Evolutionary conservation across 768 basidiomycete genomes (phyloP).

Genomic region (button mushroom (Agaricus bisporus)): DNA sequence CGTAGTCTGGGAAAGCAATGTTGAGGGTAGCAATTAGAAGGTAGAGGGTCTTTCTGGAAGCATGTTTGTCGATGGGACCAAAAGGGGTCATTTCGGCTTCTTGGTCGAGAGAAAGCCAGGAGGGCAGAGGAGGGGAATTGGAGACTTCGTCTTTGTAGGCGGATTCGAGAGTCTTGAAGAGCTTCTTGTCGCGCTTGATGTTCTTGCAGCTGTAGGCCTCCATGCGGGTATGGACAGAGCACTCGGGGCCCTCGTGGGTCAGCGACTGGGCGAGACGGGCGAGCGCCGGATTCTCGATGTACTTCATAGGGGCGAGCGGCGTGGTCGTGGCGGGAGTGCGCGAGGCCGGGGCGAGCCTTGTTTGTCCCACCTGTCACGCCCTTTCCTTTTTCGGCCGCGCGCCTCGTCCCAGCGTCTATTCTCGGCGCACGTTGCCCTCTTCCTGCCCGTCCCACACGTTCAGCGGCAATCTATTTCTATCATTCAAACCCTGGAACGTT

Average conservation of each 20-base stretch:
- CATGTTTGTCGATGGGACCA: conserved; percentile 81
- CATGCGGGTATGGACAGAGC: conserved; percentile 84
- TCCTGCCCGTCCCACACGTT: conserved; percentile 9
- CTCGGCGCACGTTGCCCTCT: conserved; percentile 2
- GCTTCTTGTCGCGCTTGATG: conserved; percentile 93
- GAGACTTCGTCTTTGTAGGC: conserved; percentile 79
- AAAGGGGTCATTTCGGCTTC: conserved; percentile 83
- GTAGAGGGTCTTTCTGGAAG: conserved; percentile 88
- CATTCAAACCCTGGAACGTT: neutral
- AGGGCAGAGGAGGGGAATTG: conserved; percentile 79
- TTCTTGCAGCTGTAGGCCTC: conserved; percentile 99
- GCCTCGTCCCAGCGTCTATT: neutral
- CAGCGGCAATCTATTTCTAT: conserved; percentile 6
- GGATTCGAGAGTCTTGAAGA: conserved; percentile 88
- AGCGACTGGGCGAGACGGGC: conserved; percentile 73
- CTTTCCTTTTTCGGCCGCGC: neutral
- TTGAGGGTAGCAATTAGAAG: conserved; percentile 96
- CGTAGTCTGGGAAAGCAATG: conserved; percentile 95
- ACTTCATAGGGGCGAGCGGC: conserved; percentile 58
- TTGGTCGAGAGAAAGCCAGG: conserved; percentile 64
- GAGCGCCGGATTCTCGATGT: conserved; percentile 78
- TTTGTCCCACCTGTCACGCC: conserved; percentile 5
- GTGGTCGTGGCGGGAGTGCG: neutral
- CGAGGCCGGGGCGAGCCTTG: neutral
- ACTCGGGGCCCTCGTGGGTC: conserved; percentile 82